These are phyloP conservation scores for Fallopia convolvulus DNA, from an alignment of 148 eudicot species.

Conservation along the genomic window DNA sequence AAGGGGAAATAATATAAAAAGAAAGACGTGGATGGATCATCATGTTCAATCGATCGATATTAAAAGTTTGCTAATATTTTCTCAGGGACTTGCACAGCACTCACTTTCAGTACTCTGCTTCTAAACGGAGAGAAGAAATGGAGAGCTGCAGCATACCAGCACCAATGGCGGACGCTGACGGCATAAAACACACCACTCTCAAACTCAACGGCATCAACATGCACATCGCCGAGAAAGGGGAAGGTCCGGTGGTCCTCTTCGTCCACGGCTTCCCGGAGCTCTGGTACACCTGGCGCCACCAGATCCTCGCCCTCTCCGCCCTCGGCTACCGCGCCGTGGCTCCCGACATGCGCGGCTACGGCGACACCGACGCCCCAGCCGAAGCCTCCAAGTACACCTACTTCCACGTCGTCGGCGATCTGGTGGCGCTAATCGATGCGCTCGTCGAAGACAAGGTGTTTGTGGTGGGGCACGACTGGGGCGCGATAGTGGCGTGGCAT, in stretches of 20 bases:
- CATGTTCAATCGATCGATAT: too few relatives aligned
- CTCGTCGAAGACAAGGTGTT: conserved; percentile 30
- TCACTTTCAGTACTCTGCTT: too few relatives aligned
- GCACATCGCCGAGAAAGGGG: not conserved
- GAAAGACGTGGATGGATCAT: too few relatives aligned
- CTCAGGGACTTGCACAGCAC: too few relatives aligned
- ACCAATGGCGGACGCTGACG: not conserved
- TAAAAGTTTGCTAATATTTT: too few relatives aligned
- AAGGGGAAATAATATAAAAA: too few relatives aligned
- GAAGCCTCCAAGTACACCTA: not conserved
- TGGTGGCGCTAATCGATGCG: conserved; percentile 1
- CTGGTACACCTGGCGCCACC: not conserved
- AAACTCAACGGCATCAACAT: not conserved
- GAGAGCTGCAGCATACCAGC: too few relatives aligned
- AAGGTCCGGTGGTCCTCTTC: too few relatives aligned
- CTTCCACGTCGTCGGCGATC: not conserved
- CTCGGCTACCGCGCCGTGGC: not conserved
- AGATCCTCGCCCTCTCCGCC: not conserved
- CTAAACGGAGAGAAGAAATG: too few relatives aligned
- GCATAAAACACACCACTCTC: not conserved
- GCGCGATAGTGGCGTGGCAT: conserved; percentile 46
- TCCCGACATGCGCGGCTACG: conserved; percentile 2
- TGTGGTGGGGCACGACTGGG: conserved; percentile 52
- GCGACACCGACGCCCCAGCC: not conserved
- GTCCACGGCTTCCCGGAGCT: too few relatives aligned